Conservation (phyloP, 805 yeast species). For the Gaillardinia entomophila region DNA sequence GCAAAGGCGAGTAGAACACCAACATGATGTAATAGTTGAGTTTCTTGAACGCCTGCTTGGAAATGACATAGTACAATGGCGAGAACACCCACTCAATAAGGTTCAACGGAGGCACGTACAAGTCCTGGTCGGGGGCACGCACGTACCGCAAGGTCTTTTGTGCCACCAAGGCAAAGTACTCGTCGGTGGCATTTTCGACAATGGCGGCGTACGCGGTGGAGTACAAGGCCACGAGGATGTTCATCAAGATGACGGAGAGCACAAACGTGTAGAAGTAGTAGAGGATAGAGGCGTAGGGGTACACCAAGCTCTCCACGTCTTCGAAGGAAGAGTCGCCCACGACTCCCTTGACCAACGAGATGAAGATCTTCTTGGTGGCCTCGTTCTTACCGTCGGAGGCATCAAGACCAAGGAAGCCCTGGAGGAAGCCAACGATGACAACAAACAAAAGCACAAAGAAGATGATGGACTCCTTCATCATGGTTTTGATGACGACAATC, state of each 20-base stretch:
- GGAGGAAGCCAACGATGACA: conserved; percentile 74
- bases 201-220: conserved; percentile 80
- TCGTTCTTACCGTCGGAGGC: conserved; percentile 82
- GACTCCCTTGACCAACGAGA: conserved; percentile 64
- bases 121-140: conserved; percentile 83
- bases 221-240: conserved; percentile 78
- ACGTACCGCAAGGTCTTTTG: conserved; percentile 78
- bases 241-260: conserved; percentile 68
- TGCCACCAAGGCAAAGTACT: conserved; percentile 78
- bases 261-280: conserved; percentile 75
- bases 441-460: conserved; percentile 71
- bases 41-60: conserved; percentile 24
- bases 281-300: conserved; percentile 78
- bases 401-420: conserved; percentile 83
- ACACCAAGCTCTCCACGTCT: conserved; percentile 66
- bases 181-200: conserved; percentile 77
- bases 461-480: conserved; percentile 83
- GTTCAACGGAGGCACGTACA: conserved; percentile 82
- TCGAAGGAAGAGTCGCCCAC: conserved; percentile 70
- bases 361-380: conserved; percentile 58
- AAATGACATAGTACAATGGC: conserved; percentile 29
- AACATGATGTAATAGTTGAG: conserved; percentile 57
- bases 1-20: conserved; percentile 61
- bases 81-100: conserved; percentile 49
- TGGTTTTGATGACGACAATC: conserved; percentile 76